Evolutionary conservation across 2,329 filamentous ascomycete species (phyloP).

Genomic region (Alternaria brassicae): DNA sequence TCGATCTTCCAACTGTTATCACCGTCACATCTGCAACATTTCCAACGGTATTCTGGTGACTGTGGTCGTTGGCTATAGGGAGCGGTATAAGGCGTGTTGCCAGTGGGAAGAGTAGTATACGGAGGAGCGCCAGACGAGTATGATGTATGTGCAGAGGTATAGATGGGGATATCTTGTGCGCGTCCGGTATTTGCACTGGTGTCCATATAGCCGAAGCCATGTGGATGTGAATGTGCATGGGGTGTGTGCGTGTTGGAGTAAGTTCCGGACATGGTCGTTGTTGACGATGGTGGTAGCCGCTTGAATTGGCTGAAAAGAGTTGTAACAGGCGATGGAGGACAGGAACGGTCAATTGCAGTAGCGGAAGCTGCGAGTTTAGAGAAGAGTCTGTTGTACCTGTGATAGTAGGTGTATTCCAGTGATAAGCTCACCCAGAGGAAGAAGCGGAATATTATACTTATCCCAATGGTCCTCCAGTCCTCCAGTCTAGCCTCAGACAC

Average conservation of each 20-base stretch:
- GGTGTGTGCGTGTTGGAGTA: not conserved
- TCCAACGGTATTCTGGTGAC: not conserved
- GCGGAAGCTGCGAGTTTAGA: too few relatives aligned
- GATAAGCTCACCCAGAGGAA: too few relatives aligned
- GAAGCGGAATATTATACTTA: not conserved
- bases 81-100: not conserved
- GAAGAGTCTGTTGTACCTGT: not conserved
- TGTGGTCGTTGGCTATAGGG: not conserved
- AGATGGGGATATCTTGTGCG: too few relatives aligned
- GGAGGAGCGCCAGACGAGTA: not conserved
- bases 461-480: not conserved
- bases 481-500: too few relatives aligned
- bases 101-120: not conserved
- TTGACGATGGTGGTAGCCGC: too few relatives aligned
- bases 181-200: not conserved
- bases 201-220: not conserved
- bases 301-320: not conserved
- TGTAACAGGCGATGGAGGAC: not conserved
- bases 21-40: not conserved
- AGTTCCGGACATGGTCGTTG: too few relatives aligned
- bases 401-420: not conserved
- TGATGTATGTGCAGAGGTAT: not conserved
- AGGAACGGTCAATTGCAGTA: not conserved
- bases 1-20: constrained; percentile 2
- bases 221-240: not conserved